These are phyloP conservation scores for Penicillium brevicompactum DNA, from an alignment of 2,329 filamentous ascomycete species.

Conservation along the genomic window DNA sequence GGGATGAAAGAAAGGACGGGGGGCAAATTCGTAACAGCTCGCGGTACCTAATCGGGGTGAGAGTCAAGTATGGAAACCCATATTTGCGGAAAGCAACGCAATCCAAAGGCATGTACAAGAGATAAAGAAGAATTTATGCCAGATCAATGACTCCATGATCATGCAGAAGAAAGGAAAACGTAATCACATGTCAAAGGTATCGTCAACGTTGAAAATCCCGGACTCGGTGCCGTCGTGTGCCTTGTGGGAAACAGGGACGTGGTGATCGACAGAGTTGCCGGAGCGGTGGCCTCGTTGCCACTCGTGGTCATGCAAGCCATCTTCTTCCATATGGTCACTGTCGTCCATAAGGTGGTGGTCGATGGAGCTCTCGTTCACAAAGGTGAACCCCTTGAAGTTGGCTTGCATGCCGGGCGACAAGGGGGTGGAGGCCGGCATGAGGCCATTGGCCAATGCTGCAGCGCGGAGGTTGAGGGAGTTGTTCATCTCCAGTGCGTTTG, in stretches of 20 bases:
- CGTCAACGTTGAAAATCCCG: constrained; percentile 48
- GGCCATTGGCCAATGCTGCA: constrained; percentile 77
- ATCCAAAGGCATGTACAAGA: constrained; percentile 36
- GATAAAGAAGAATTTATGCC: constrained; percentile 29
- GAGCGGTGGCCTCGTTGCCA: constrained; percentile 38
- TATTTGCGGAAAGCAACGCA: constrained; percentile 24
- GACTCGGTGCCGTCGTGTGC: constrained; percentile 40
- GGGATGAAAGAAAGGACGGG: background rate
- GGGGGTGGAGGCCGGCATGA: constrained; percentile 84
- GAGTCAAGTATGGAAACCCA: constrained; percentile 11
- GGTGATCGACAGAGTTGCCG: constrained; percentile 38
- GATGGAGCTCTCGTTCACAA: constrained; percentile 95
- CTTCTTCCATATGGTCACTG: constrained; percentile 47
- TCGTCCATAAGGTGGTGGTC: constrained; percentile 59
- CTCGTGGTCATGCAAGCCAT: constrained; percentile 41
- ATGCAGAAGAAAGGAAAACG: constrained; percentile 35
- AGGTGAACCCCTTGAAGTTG: constrained; percentile 98
- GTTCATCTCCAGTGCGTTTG: constrained; percentile 84
- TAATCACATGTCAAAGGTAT: constrained; percentile 50
- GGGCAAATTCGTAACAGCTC: background rate
- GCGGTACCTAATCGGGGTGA: background rate
- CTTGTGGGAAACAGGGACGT: constrained; percentile 48
- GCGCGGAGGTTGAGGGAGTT: constrained; percentile 89
- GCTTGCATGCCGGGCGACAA: constrained; percentile 94
- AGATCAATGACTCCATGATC: constrained; percentile 41